Base-by-base conservation (phyloP, 2,329 filamentous ascomycete species). In the Pseudocercospora vitis region DNA sequence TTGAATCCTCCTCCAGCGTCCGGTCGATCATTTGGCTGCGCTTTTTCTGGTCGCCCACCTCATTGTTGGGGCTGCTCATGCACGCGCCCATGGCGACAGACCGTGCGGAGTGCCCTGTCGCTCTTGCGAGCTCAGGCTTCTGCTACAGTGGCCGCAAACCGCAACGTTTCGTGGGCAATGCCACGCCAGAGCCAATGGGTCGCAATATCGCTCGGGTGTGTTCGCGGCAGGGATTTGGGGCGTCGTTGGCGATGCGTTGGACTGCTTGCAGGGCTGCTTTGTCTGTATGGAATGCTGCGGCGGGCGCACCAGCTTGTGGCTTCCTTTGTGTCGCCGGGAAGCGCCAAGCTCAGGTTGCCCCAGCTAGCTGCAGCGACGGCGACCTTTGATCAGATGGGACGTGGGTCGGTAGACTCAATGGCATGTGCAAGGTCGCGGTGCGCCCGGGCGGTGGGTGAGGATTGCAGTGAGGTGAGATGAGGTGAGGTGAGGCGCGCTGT, bases 1-100 rank as follows among this genome's bases (percentile, higher is more conserved):
- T 90, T 48, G 91, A 95, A 73, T 99, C 94, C 71, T 97, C 92
- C 72, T 97, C 92, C 58, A 99, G 80, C 67, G 84, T 87, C 74
- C 88, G 88, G 76, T 99, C 94, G 70, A 99, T 99, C 73, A 87
- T 87, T 76, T 96, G 91, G 74, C 91, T 96, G 74, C 88, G 85
- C 81, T 97, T 96, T 82, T 94, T 96, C 80, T 91, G 86, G 71
- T 81, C 84, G 77, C 95, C 90, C 71, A 91, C 91, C 71, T 86
- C 87, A 72, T 83, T 88, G 63, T 86, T 86, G 76, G 90, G 88
- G 62, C 87, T 87, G 76, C 92, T 96, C 83, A 95, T 89, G 79
- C 94, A 99, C 67, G 83, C 83, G 75, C 94, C 94, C 94, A 99
- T 99, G 67, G 52, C 67, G 64, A 58, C 42, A 26, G 35, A 37